Evolutionary conservation across 75 land plant genomes (phyloP).

Genomic region (Cupressus sempervirens): DNA sequence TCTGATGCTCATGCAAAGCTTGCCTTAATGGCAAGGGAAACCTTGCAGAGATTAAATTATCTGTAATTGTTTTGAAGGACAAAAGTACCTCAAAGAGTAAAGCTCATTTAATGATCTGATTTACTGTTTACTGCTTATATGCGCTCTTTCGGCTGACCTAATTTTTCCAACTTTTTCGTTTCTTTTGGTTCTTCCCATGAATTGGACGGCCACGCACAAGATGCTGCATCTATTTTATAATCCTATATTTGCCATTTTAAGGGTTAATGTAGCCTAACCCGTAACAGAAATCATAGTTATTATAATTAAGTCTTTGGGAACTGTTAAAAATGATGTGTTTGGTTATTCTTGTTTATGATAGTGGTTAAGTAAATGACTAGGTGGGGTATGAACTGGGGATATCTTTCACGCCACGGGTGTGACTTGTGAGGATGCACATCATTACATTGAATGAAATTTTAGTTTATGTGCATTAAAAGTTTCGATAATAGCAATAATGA

Average conservation of each 20-base stretch:
- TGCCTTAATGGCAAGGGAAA: not conserved
- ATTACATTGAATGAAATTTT: not conserved
- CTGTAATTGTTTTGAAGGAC: too few relatives aligned
- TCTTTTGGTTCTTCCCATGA: not conserved
- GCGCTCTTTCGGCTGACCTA: not conserved
- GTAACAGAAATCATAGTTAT: not conserved
- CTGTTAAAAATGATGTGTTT: not conserved
- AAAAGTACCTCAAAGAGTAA: too few relatives aligned
- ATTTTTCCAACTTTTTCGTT: not conserved
- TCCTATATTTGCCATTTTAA: not conserved
- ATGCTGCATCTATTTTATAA: not conserved
- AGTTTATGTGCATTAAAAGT: not conserved
- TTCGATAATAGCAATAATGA: too few relatives aligned
- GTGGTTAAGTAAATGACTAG: not conserved
- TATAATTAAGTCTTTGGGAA: not conserved
- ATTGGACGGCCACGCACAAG: not conserved
- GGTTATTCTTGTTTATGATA: not conserved
- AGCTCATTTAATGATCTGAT: not conserved
- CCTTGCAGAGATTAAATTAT: too few relatives aligned
- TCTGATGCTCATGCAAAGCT: conserved; percentile 1
- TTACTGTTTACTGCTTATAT: not conserved
- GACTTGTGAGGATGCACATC: not conserved
- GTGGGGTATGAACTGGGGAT: not conserved
- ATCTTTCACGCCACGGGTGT: not conserved
- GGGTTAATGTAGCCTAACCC: not conserved